phyloP scores from a whole-genome alignment of 192 early-diverging fungal species.

The Linnemannia hyalina region DNA sequence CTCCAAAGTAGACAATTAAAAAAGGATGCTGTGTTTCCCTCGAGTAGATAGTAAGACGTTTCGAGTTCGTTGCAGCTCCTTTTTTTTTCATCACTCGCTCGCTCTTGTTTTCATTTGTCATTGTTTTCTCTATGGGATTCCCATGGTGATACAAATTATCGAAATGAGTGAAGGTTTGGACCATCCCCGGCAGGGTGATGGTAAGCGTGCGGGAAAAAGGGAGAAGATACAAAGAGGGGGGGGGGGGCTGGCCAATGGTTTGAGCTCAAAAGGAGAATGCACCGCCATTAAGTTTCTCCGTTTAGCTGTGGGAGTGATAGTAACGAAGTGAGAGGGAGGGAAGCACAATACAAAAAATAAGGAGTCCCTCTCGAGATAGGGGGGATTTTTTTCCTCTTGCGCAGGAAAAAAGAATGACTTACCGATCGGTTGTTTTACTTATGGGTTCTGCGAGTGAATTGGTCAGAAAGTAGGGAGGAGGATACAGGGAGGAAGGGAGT shows the following conservation, averaged over 20 bases:
- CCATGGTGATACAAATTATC: not conserved
- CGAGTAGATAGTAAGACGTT: not conserved
- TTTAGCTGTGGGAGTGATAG: not conserved
- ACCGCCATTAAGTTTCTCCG: not conserved
- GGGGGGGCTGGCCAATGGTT: not conserved
- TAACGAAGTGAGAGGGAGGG: not conserved
- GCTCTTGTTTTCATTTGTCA: not conserved
- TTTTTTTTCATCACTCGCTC: not conserved
- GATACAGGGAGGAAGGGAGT: not conserved
- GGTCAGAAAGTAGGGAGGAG: not conserved
- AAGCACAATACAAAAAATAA: constrained; percentile 6
- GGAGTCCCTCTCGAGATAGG: not conserved
- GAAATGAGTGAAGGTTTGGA: not conserved
- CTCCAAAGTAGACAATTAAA: not conserved
- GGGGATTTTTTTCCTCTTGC: not conserved
- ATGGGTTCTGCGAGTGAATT: not conserved
- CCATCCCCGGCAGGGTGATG: not conserved
- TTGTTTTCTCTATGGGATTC: not conserved
- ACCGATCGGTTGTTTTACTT: not conserved
- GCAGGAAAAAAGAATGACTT: not conserved
- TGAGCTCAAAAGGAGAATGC: not conserved
- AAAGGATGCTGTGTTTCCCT: not conserved
- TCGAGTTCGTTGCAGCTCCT: not conserved
- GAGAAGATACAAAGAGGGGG: not conserved
- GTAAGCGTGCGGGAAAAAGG: not conserved